Evolutionary conservation across 352 stramenopile genomes (phyloP).

Genomic region (Pythium insidiosum): DNA sequence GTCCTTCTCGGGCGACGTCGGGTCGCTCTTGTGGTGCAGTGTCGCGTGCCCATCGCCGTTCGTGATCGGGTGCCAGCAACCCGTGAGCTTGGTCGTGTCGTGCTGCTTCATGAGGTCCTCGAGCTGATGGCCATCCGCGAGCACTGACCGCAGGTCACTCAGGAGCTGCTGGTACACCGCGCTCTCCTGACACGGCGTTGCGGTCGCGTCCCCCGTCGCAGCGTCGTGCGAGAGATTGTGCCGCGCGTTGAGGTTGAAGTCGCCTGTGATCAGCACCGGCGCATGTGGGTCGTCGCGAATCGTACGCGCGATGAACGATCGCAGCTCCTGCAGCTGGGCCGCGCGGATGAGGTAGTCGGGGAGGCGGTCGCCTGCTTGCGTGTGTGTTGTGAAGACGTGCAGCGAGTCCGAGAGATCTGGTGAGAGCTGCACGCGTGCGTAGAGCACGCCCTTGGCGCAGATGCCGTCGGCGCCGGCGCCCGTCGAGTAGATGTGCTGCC

Average conservation of each 20-base stretch:
- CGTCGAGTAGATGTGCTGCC: constrained; percentile 43
- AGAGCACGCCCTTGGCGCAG: constrained; percentile 70
- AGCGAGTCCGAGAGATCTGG: constrained; percentile 56
- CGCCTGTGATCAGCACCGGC: constrained; percentile 61
- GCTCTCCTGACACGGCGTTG: constrained; percentile 46
- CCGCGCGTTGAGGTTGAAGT: constrained; percentile 78
- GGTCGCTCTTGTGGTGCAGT: constrained; percentile 40
- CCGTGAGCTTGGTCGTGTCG: constrained; percentile 35
- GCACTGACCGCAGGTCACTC: constrained; percentile 29
- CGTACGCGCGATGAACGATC: constrained; percentile 39
- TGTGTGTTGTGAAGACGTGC: constrained; percentile 85
- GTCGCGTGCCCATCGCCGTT: constrained; percentile 71
- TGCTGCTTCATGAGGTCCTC: constrained; percentile 67
- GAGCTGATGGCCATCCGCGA: constrained; percentile 25
- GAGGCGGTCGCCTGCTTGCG: constrained; percentile 50
- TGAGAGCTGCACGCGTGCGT: constrained; percentile 68
- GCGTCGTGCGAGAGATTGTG: constrained; percentile 51
- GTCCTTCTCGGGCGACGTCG: constrained; percentile 35
- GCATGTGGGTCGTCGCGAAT: constrained; percentile 39
- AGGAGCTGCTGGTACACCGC: constrained; percentile 52
- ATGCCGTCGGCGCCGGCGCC: constrained; percentile 61
- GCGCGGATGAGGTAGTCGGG: constrained; percentile 46
- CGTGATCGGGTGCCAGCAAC: constrained; percentile 61
- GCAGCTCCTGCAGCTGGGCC: constrained; percentile 53
- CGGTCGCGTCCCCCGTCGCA: constrained; percentile 11